Conservation (phyloP, 176 grass and related monocot species). For the Bothriochloa decipiens region DNA sequence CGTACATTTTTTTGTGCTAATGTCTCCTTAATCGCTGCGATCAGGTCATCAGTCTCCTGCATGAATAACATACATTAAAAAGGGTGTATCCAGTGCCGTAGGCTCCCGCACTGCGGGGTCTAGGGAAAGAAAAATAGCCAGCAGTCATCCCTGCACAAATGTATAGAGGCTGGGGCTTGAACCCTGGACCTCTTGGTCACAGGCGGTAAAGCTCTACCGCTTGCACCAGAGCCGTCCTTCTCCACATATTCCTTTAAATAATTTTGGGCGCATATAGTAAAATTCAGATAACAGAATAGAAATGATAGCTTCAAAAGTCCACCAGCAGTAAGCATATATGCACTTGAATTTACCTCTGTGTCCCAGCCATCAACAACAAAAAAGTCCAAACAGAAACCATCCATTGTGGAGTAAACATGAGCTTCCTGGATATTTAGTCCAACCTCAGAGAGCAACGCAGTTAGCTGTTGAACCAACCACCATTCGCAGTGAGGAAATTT, state of each 20-base stretch:
- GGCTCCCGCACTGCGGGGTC: too few relatives aligned
- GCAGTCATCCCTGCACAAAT: too few relatives aligned
- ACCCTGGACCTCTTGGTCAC: too few relatives aligned
- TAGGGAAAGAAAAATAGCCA: too few relatives aligned
- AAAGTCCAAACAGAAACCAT: constrained; percentile 79
- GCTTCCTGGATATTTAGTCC: constrained; percentile 86
- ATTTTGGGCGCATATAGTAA: background rate
- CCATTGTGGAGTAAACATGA: constrained; percentile 89
- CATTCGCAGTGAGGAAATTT: background rate
- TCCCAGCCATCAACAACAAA: constrained; percentile 90
- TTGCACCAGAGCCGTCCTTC: too few relatives aligned
- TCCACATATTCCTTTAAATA: background rate
- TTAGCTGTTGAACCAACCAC: constrained; percentile 63
- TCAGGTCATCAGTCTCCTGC: constrained; percentile 73
- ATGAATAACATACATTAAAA: too few relatives aligned
- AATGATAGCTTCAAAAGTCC: background rate
- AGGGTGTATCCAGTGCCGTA: too few relatives aligned
- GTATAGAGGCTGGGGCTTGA: too few relatives aligned
- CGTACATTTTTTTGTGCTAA: constrained; percentile 62
- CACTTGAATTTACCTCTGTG: constrained; percentile 53
- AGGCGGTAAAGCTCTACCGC: too few relatives aligned
- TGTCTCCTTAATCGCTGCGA: constrained; percentile 53
- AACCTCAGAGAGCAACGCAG: constrained; percentile 65
- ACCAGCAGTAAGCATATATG: background rate
- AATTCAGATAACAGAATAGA: background rate